Conservation (phyloP, 805 yeast genomes). For the Hanseniaspora taiwanica region DNA sequence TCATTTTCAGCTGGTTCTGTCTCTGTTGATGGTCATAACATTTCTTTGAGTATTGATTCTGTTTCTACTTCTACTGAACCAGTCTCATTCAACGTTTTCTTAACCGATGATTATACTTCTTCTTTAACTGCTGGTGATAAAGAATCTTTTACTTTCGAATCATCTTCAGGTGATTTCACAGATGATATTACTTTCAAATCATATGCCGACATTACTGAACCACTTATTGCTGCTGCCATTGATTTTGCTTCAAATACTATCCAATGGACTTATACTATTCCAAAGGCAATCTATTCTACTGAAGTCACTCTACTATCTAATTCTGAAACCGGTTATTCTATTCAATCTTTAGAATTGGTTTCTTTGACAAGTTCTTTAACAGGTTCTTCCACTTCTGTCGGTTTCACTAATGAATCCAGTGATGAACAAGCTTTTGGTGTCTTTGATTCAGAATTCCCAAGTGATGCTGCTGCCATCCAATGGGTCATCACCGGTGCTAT, state of each 20-base stretch:
- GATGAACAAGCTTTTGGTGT: neutral
- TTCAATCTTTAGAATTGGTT: constrained; percentile 23
- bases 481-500: constrained; percentile 4
- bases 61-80: constrained; percentile 6
- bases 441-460: constrained; percentile 3
- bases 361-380: constrained; percentile 2
- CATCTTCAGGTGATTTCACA: constrained; percentile 6
- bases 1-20: constrained; percentile 6
- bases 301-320: constrained; percentile 38
- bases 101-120: constrained; percentile 1
- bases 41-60: constrained; percentile 6
- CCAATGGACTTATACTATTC: constrained; percentile 3
- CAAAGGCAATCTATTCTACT: constrained; percentile 30
- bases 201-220: constrained; percentile 2
- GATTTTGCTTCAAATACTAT: neutral
- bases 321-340: constrained; percentile 42
- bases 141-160: constrained; percentile 2
- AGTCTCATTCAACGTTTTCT: constrained; percentile 2
- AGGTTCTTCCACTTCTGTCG: constrained; percentile 3
- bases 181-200: constrained; percentile 4
- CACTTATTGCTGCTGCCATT: constrained; percentile 1
- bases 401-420: constrained; percentile 2
- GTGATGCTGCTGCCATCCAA: constrained; percentile 2
- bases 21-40: constrained; percentile 3
- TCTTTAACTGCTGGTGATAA: constrained; percentile 2